Percentiles rank a stretch among this genome's conserved stretches.
Conservation (phyloP, 2,329 filamentous ascomycete species). For the Apiospora koreana region DNA sequence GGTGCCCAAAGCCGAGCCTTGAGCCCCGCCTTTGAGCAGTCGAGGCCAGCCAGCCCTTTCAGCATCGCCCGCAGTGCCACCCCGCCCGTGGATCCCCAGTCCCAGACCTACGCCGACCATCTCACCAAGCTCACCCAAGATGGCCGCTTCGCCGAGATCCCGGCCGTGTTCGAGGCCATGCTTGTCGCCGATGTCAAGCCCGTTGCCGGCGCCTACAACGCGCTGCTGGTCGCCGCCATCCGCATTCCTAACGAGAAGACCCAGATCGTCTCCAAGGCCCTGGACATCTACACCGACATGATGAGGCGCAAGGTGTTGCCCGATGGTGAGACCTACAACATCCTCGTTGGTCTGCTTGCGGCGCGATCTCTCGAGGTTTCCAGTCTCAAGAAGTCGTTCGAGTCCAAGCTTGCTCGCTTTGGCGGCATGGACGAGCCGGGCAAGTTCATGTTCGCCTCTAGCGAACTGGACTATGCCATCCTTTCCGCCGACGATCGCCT, state of each 20-base stretch:
- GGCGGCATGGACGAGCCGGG: conserved; percentile 70
- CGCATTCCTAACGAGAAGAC: conserved; percentile 76
- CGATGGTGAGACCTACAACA: conserved; percentile 84
- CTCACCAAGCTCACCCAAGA: conserved; percentile 72
- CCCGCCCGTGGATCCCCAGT: conserved; percentile 63
- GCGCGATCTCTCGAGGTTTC: conserved; percentile 78
- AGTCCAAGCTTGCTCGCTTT: conserved; percentile 79
- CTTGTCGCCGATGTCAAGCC: conserved; percentile 80
- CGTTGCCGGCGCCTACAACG: conserved; percentile 86
- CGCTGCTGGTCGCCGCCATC: conserved; percentile 81
- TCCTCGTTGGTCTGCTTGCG: conserved; percentile 80
- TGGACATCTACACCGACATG: conserved; percentile 98
- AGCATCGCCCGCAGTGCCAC: conserved; percentile 58
- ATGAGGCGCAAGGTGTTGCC: conserved; percentile 79
- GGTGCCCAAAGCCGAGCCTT: conserved; percentile 38
- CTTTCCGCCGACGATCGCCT: conserved; percentile 85
- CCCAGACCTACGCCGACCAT: conserved; percentile 73
- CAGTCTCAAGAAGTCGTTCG: conserved; percentile 69
- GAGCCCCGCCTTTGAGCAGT: conserved; percentile 41
- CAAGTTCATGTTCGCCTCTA: conserved; percentile 77
- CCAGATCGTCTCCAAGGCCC: conserved; percentile 84
- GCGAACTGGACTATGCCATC: conserved; percentile 84
- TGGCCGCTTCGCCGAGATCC: conserved; percentile 82
- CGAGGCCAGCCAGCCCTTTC: conserved; percentile 41
- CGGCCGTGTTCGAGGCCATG: conserved; percentile 87